Evolutionary conservation across 106 monocot species (phyloP).

Genomic region (Platanthera zijinensis): DNA sequence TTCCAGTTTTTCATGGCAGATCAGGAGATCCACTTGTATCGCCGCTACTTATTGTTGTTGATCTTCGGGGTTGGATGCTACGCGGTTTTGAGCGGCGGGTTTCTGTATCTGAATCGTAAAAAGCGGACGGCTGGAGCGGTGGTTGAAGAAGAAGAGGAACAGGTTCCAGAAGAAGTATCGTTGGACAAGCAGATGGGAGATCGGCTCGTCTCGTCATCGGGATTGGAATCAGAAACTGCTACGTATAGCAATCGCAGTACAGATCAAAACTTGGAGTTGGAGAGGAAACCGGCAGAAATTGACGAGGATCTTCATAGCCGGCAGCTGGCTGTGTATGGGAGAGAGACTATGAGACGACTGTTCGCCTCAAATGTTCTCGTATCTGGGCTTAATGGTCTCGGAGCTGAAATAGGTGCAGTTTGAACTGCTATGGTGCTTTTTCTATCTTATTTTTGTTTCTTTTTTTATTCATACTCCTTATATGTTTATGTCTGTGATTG

Average conservation of each 20-base stretch:
- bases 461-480: not conserved
- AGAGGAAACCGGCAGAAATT: slow-evolving; percentile 27
- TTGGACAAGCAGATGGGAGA: slow-evolving; percentile 22
- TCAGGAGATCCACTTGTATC: slow-evolving; percentile 1
- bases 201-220: slow-evolving; percentile 7
- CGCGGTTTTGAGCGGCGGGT: slow-evolving; percentile 34
- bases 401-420: slow-evolving; percentile 51
- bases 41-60: slow-evolving; percentile 11
- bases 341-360: slow-evolving; percentile 62
- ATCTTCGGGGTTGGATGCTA: slow-evolving; percentile 25
- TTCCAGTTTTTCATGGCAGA: slow-evolving; percentile 7
- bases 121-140: slow-evolving; percentile 26
- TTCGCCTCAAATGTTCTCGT: slow-evolving; percentile 59
- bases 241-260: slow-evolving; percentile 6
- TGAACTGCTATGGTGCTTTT: not conserved
- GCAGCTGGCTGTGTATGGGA: slow-evolving; percentile 77
- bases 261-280: slow-evolving; percentile 19
- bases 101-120: slow-evolving; percentile 48
- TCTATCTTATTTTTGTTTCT: not conserved
- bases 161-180: not conserved
- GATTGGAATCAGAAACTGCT: slow-evolving; percentile 1
- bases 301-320: slow-evolving; percentile 74
- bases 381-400: slow-evolving; percentile 63
- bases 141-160: slow-evolving; percentile 8
- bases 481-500: too few species aligned